Evolutionary conservation across 306 rosid species (phyloP).

Genomic region (Rubus parviflorus): DNA sequence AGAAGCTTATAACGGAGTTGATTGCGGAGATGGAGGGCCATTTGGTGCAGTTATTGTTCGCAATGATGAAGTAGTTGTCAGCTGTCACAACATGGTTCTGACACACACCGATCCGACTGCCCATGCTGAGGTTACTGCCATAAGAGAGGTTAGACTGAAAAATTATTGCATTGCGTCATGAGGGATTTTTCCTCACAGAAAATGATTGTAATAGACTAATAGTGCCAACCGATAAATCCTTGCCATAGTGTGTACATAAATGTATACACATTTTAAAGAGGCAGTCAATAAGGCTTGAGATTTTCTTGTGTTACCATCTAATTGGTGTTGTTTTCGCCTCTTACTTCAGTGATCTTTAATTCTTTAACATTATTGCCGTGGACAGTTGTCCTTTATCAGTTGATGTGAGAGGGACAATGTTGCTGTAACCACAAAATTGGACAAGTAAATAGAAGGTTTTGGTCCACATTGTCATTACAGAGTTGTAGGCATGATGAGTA

Average conservation of each 20-base stretch:
- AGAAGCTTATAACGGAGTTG: constrained; percentile 87
- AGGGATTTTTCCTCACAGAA: constrained; percentile 1
- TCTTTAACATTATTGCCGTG: no score
- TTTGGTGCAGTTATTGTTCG: constrained; percentile 82
- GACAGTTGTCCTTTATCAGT: not conserved
- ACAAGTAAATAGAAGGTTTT: not conserved
- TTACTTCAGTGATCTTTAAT: not conserved
- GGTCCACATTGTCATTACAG: not conserved
- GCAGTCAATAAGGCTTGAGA: not conserved
- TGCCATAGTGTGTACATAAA: not conserved
- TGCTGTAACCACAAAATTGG: not conserved
- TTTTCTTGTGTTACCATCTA: not conserved
- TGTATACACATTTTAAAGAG: not conserved
- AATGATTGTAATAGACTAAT: not conserved
- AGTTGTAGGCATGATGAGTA: not conserved
- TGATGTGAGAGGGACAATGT: not conserved
- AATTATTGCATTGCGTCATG: not conserved
- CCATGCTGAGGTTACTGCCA: constrained; percentile 85
- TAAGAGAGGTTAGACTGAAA: constrained; percentile 70
- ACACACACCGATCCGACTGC: constrained; percentile 77
- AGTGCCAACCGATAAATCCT: not conserved
- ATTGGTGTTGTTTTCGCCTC: not conserved
- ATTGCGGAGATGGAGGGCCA: constrained; percentile 80
- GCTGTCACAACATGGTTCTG: constrained; percentile 83
- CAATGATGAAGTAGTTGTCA: constrained; percentile 74